Evolutionary conservation across 73 alveolate species (phyloP).

Genomic region (Paramecium primaurelia): DNA sequence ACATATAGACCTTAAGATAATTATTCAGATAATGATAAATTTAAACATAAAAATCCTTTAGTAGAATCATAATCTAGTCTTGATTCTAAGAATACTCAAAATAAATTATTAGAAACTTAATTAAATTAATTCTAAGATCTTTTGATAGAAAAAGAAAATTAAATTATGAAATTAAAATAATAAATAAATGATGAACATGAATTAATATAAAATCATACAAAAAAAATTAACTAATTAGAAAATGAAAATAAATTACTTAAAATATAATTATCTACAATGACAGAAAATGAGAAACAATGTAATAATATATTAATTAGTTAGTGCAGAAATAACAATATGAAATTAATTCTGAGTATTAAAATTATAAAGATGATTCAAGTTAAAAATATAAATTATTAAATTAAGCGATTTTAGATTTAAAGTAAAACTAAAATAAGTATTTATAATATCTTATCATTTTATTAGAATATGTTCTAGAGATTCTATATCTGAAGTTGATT

Average conservation of each 20-base stretch:
- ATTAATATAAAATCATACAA: not conserved
- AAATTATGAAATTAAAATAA: not conserved
- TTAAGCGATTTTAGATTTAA: not conserved
- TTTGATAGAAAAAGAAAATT: not conserved
- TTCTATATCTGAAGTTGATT: not conserved
- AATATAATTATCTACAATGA: not conserved
- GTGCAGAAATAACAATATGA: not conserved
- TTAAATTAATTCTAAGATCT: not conserved
- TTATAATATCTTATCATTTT: not conserved
- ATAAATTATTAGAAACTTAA: not conserved
- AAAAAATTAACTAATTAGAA: not conserved
- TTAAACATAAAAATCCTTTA: not conserved
- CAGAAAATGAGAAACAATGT: not conserved
- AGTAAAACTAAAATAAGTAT: not conserved
- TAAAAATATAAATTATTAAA: not conserved
- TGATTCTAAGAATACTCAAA: not conserved
- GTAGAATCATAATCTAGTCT: not conserved
- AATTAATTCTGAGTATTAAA: not conserved
- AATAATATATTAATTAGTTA: not conserved
- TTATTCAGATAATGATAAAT: not conserved
- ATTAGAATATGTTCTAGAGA: not conserved
- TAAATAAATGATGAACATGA: not conserved
- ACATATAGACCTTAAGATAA: not conserved
- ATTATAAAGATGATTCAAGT: not conserved
- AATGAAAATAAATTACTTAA: not conserved